Evolutionary conservation across 352 stramenopile species (phyloP), one percentile per base, ranked within the genome.

Genomic region (Globisporangium rhizosaccharum): DNA sequence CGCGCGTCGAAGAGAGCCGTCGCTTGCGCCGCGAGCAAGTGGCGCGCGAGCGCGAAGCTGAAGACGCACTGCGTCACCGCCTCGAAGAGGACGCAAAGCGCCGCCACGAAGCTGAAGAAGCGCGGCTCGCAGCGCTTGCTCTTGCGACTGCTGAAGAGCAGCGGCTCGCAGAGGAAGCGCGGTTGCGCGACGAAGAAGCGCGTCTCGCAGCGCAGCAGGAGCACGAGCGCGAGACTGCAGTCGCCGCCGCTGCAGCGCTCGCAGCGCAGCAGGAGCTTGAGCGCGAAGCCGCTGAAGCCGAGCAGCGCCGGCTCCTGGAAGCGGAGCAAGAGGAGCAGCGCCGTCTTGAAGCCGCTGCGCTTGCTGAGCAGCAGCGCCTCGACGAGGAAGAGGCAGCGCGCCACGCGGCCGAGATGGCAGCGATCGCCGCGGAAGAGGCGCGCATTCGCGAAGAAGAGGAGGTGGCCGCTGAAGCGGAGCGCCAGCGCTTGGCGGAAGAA

Each of bases 1-100:
- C 72, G 3, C 83, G 83, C 51, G 85, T 94, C 12, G 80, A 92
- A 57, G 85, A 91, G 69, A 89, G 80, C 6, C 76, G 82, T 37
- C 82, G 85, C n/a, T 62, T 85, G 63, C 82, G 84, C 18, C 79
- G 79, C 42, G 79, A 92, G 63, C 79, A 92, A 68, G 81, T 90
- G 23, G 82, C 85, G 54, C 67, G 69, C n/a, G 79, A 92, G 58
- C 73, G 62, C n/a, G 50, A 58, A 0, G 82, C 74, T 0, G 79
- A 92, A 61, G 70, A 82, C 53, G 78, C 68, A 52, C 46, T 90
- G 7, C 76, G 77, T 23, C 66, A 72, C 63, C 74, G 79, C 26
- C 67, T 83, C 45, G 79, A 77, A 12, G 72, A 70, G 7, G 80
- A 67, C 0, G 63, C 59, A 8, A 51, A 53, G 53, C 51, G 49